Evolutionary conservation across 306 rosid genomes (phyloP).

Genomic region (Mucuna pruriens): DNA sequence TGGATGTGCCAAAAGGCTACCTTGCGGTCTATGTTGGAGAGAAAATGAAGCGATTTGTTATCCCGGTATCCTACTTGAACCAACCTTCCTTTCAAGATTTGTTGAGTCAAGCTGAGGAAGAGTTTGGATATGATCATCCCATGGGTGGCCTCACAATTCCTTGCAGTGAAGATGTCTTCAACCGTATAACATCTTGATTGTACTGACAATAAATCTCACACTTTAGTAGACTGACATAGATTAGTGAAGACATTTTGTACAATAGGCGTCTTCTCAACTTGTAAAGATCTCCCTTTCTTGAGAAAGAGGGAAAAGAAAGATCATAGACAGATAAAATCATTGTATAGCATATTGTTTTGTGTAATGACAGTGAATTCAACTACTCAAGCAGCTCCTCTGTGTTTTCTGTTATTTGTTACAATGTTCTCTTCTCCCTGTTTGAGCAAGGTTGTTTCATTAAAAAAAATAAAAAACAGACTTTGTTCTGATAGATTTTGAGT

Average conservation of each 20-base stretch:
- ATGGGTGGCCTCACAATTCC: conserved; percentile 52
- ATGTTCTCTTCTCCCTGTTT: too few relatives aligned
- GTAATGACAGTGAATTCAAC: neutral
- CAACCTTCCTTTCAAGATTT: conserved; percentile 37
- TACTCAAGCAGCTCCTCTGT: too few relatives aligned
- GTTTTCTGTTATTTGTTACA: too few relatives aligned
- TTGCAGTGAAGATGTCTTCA: conserved; percentile 44
- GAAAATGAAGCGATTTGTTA: neutral
- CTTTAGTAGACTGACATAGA: neutral
- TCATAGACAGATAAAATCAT: too few relatives aligned
- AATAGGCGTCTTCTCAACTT: neutral
- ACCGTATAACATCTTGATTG: neutral
- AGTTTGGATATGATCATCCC: conserved; percentile 30
- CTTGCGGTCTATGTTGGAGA: neutral
- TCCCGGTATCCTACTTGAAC: too few relatives aligned
- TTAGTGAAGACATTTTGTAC: neutral
- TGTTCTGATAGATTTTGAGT: too few relatives aligned
- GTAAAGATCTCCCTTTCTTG: neutral
- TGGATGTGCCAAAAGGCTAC: neutral
- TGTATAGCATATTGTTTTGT: too few relatives aligned
- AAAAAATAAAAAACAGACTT: too few relatives aligned
- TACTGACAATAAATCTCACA: neutral
- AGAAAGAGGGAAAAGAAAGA: too few relatives aligned
- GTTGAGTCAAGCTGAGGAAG: conserved; percentile 7
- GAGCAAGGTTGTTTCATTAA: too few relatives aligned